phyloP scores from a whole-genome alignment of 2,329 filamentous ascomycete genomes.

The Fusarium pseudoanthophilum region DNA sequence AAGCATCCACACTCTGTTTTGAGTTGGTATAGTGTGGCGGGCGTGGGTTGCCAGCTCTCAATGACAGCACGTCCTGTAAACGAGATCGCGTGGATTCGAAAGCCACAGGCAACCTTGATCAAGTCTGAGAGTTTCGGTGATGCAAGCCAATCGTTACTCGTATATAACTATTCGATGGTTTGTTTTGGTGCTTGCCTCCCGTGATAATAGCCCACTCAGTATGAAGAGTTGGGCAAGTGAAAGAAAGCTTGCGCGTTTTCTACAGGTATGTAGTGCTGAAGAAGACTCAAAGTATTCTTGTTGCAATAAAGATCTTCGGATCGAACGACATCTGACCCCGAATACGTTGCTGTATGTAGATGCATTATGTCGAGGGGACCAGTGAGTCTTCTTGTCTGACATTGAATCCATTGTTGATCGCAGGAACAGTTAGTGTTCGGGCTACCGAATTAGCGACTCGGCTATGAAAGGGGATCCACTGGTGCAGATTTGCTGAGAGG shows the following conservation, averaged over 20 bases:
- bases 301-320: neutral
- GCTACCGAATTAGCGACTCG: constrained; percentile 13
- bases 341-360: neutral
- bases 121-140: constrained; percentile 17
- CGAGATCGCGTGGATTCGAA: constrained; percentile 16
- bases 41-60: constrained; percentile 8
- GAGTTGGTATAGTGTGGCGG: constrained; percentile 26
- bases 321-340: neutral
- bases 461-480: neutral
- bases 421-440: constrained; percentile 10
- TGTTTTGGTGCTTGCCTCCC: neutral
- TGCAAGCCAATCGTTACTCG: constrained; percentile 4
- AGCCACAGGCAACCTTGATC: constrained; percentile 24
- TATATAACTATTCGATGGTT: neutral
- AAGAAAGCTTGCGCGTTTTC: neutral
- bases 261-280: neutral
- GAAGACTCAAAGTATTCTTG: neutral
- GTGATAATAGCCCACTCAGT: neutral
- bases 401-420: constrained; percentile 29
- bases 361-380: constrained; percentile 5
- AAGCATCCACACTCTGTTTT: constrained; percentile 28
- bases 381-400: constrained; percentile 23
- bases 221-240: neutral
- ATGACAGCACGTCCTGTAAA: constrained; percentile 20
- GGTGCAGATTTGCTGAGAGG: neutral